A percentile compares a stretch with the other conserved stretches of the same genome.
These are phyloP conservation scores for Halophytophthora polymorphica DNA, from an alignment of 352 stramenopile species.

Conservation along the genomic window DNA sequence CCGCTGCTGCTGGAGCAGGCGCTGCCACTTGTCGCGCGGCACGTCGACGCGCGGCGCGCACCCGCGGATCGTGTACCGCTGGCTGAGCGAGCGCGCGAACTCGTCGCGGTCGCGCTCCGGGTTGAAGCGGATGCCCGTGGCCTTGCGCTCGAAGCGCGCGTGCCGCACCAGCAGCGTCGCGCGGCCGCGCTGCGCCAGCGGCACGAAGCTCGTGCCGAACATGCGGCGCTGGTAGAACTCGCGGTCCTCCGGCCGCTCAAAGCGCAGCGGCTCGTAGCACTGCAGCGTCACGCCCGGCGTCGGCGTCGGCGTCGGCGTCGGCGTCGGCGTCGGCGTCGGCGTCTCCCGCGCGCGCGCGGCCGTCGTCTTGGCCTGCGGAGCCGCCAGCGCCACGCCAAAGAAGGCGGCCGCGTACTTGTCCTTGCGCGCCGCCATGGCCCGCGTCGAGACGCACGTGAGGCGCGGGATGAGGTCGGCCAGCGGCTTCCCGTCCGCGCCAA, in stretches of 20 bases:
- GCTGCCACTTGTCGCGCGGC: conserved; percentile 52
- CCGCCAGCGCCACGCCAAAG: conserved; percentile 29
- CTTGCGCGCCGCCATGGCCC: conserved; percentile 20
- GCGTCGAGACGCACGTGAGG: conserved; percentile 27
- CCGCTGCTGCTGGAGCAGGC: conserved; percentile 35
- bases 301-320: not conserved
- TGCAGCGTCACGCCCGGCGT: conserved; percentile 14
- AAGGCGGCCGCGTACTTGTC: conserved; percentile 23
- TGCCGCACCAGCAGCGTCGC: conserved; percentile 47
- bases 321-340: not conserved
- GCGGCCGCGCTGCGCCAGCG: conserved; percentile 33
- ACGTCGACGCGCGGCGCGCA: conserved; percentile 51
- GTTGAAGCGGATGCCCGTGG: conserved; percentile 60
- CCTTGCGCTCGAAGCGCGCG: conserved; percentile 52
- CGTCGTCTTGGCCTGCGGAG: conserved; percentile 16
- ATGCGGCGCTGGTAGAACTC: conserved; percentile 50
- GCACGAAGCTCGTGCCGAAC: conserved; percentile 54
- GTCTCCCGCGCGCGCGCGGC: not conserved
- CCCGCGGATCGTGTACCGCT: conserved; percentile 50
- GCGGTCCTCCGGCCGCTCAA: conserved; percentile 32
- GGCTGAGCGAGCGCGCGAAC: conserved; percentile 37
- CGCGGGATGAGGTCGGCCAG: conserved; percentile 29
- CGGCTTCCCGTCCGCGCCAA: conserved; percentile 17
- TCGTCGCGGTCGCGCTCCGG: conserved; percentile 52
- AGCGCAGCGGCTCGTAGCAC: conserved; percentile 43